Base-by-base conservation (phyloP, 768 basidiomycete genomes). In the Collybia mongolica region DNA sequence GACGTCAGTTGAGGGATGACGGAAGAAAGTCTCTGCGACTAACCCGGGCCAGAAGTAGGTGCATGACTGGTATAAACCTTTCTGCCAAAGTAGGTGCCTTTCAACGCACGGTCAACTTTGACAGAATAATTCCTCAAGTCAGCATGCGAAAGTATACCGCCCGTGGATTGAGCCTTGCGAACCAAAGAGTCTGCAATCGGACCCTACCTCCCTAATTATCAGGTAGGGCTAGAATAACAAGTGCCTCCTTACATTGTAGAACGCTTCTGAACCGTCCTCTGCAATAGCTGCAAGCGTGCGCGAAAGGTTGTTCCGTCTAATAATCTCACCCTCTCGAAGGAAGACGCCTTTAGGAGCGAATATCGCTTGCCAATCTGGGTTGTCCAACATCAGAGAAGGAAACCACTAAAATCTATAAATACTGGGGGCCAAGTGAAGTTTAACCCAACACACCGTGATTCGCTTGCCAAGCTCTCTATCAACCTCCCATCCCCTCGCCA, bases 21-120 rank as follows among this genome's bases (percentile, higher is more conserved):
- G 23, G 15, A 26, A 6, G 18, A 15, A 9, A 39, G 36, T 9
- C 8, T 4, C 22, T 20, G 18, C 4, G 19, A 63, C 70, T 49
- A 56, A 80, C 78, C 75, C 43, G 90, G 86, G 5, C 96, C 95
- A 9, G 88, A 88, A 7, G 88, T 85, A 5, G 97, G 97, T 11
- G 92, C 86, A 59, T 84, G 81, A 0, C 88, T 78, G 0, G 93
- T 94, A 67, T 92, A 97, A 35, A 98, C 74, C 54, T 80, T 91
- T 58, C 82, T 81, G 38, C 83, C 84, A 15, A 77, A 79, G 66
- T 90, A 99, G 0, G 79, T 83, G 6, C 92, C 89, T 59, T 84
- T 65, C 36, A 98, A 72, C 5, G 97, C 93, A 40, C 72, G 86
- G 39, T 79, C 71, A 8, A 90, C 82, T 50, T 79, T 81, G 32